Base-by-base conservation (phyloP, 1,139 yeast genomes). In the Scheffersomyces parashehatae region DNA sequence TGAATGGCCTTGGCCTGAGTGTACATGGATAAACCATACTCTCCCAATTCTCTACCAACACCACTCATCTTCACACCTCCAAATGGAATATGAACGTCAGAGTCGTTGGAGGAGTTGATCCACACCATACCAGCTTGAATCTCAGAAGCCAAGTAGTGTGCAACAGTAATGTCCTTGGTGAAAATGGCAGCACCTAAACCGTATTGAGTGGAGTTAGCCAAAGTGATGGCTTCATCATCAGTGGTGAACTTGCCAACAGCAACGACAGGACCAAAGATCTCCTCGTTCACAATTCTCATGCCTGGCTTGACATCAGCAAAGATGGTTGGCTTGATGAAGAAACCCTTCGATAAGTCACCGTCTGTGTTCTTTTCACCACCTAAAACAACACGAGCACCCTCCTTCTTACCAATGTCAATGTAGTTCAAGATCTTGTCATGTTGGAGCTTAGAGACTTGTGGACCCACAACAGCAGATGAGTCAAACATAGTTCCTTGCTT, bases 1-100 rank as follows among this genome's bases (percentile, higher is more conserved):
- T 85, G 91, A 42, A 88, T 79, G 16, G 95, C 85, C 72, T 89
- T 89, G 46, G 84, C 82, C 61, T 85, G 88, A 31, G 95, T 82
- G 69, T 88, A 89, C 52, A 82, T 77, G 45, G 77, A 73, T 46
- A 89, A 74, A 48, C 96, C 97, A 58, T 84, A 83, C 60, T 85
- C 85, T 46, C 96, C 96, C 54, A 89, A 75, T 68, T 89, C 97
- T 63, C 95, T 81, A 45, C 96, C 96, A 51, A 87, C 77, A 54
- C 97, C 97, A 57, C 88, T 80, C 82, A 81, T 75, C 72, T 89
- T 89, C 36, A 73, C 77, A 42, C 79, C 79, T 30, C 97, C 96
- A 61, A 89, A 89, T 48, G 97, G 97, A 51, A 87, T 75, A 54
- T 81, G 83, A 46, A 73, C 66, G 57, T 85, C 91, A 42, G 88